Evolutionary conservation across 2,329 filamentous ascomycete genomes (phyloP).

Genomic region (Aureobasidium sp.): DNA sequence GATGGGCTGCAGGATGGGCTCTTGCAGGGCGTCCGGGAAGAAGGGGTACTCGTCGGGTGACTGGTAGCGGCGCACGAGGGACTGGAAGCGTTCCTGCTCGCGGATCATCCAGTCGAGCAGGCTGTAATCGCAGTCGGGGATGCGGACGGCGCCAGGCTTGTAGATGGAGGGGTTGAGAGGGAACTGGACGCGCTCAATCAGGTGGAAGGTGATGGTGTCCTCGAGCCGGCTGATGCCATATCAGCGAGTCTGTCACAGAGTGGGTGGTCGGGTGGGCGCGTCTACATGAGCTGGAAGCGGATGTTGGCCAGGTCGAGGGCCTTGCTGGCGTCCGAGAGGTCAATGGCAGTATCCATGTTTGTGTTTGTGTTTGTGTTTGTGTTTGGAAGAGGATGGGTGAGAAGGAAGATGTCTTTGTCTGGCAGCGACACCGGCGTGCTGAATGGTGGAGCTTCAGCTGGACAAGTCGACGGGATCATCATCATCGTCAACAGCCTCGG

Average conservation of each 20-base stretch:
- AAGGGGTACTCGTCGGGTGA: slow-evolving; percentile 97
- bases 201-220: slow-evolving; percentile 93
- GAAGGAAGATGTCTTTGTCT: not conserved
- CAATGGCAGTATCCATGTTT: slow-evolving; percentile 81
- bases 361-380: no score
- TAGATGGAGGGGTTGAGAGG: slow-evolving; percentile 88
- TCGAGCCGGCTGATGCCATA: slow-evolving; percentile 68
- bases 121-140: slow-evolving; percentile 66
- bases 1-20: slow-evolving; percentile 78
- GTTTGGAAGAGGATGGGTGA: not conserved
- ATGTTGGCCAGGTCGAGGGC: slow-evolving; percentile 88
- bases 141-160: slow-evolving; percentile 65
- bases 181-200: slow-evolving; percentile 98
- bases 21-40: slow-evolving; percentile 74
- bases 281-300: slow-evolving; percentile 57
- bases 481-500: slow-evolving; percentile 11
- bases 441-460: not conserved
- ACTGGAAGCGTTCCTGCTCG: slow-evolving; percentile 87
- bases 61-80: slow-evolving; percentile 87
- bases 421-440: not conserved
- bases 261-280: slow-evolving; percentile 72
- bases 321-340: slow-evolving; percentile 63
- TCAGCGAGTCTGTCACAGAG: slow-evolving; percentile 66
- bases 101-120: slow-evolving; percentile 92
- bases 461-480: not conserved